Evolutionary conservation across 2,329 filamentous ascomycete genomes (phyloP).

Genomic region (Dichotomopilus funicola): DNA sequence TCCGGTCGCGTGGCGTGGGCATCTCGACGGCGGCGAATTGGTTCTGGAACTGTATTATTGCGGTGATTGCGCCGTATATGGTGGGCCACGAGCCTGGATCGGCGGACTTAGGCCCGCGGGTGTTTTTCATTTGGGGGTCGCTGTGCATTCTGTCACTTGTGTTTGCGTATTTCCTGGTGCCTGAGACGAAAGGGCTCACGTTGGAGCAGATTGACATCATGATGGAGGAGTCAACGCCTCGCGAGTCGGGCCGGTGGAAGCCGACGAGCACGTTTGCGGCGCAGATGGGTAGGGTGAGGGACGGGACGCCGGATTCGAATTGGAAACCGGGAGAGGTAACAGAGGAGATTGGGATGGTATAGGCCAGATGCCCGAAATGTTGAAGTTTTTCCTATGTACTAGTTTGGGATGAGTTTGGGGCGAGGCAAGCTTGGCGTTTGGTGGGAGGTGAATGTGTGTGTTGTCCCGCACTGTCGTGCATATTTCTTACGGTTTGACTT

Average conservation of each 20-base stretch:
- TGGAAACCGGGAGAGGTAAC: background rate
- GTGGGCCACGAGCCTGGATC: slow-evolving; percentile 48
- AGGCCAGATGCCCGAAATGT: background rate
- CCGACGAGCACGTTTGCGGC: slow-evolving; percentile 24
- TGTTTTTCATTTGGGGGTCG: slow-evolving; percentile 28
- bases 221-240: slow-evolving; percentile 25
- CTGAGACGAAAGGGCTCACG: slow-evolving; percentile 28
- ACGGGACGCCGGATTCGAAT: background rate
- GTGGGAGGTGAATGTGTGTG: background rate
- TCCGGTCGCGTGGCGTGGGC: slow-evolving; percentile 61
- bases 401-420: background rate
- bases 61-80: slow-evolving; percentile 71
- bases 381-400: too few relatives aligned
- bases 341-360: background rate
- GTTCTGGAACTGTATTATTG: slow-evolving; percentile 63
- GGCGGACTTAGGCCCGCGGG: slow-evolving; percentile 35
- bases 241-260: slow-evolving; percentile 20
- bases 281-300: slow-evolving; percentile 21
- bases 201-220: slow-evolving; percentile 28
- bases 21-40: slow-evolving; percentile 63
- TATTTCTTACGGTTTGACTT: too few relatives aligned
- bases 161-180: slow-evolving; percentile 27
- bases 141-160: slow-evolving; percentile 21
- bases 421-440: background rate
- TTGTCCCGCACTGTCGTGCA: too few relatives aligned